Conservation (phyloP, 2,329 filamentous ascomycete species). For the Emmonsia crescens region DNA sequence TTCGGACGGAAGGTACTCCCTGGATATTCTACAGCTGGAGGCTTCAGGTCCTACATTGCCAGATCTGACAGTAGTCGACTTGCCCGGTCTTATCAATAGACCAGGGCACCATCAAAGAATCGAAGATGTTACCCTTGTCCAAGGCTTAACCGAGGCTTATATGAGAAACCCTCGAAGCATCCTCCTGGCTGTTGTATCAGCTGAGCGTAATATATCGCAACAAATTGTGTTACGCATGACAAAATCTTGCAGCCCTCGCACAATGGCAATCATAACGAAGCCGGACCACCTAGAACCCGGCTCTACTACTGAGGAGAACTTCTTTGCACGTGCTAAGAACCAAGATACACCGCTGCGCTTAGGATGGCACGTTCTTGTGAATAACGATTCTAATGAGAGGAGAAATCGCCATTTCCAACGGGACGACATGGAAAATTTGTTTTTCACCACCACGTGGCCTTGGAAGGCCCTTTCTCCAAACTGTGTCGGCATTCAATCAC, state of each 20-base stretch:
- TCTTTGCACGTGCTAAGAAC: slow-evolving; percentile 30
- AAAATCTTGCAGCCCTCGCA: slow-evolving; percentile 23
- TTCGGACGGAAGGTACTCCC: slow-evolving; percentile 15
- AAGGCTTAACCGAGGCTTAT: slow-evolving; percentile 34
- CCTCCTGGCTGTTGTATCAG: slow-evolving; percentile 38
- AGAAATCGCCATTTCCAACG: slow-evolving; percentile 17
- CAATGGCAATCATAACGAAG: slow-evolving; percentile 40
- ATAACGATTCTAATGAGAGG: slow-evolving; percentile 31
- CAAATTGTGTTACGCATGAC: slow-evolving; percentile 33
- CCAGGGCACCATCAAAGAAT: slow-evolving; percentile 44
- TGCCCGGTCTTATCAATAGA: slow-evolving; percentile 49
- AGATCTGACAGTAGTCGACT: slow-evolving; percentile 50
- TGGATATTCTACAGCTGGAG: slow-evolving; percentile 49
- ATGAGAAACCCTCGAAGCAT: slow-evolving; percentile 35
- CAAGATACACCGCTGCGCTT: slow-evolving; percentile 33
- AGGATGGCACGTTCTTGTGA: slow-evolving; percentile 42
- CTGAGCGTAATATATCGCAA: slow-evolving; percentile 33
- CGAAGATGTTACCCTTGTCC: slow-evolving; percentile 44
- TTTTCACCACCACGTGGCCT: slow-evolving; percentile 23
- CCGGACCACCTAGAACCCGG: slow-evolving; percentile 29
- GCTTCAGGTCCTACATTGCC: slow-evolving; percentile 49
- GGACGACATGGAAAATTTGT: slow-evolving; percentile 23
- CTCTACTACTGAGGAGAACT: slow-evolving; percentile 27
- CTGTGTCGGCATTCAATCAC: slow-evolving; percentile 21
- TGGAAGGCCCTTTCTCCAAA: slow-evolving; percentile 17